Evolutionary conservation across 768 basidiomycete species (phyloP), one percentile per base, ranked within the genome.

Genomic region (Daedaleopsis nitida): DNA sequence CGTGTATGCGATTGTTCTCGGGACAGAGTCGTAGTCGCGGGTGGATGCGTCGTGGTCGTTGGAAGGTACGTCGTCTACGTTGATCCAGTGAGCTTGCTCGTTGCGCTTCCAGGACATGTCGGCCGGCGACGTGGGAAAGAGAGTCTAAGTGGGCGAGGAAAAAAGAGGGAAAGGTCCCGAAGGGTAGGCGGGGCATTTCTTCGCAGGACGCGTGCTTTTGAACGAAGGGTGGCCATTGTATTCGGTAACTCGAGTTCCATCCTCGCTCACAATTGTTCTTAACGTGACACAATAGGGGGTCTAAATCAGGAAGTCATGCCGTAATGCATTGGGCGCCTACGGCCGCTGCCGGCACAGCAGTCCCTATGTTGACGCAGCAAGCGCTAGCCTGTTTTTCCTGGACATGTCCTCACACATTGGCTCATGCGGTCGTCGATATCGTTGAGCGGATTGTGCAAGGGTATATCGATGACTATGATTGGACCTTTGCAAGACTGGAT

Each of bases 21-120:
- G 81, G 72, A 65, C 75, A 77, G 80, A 70, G 78, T 84, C 84
- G 77, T 87, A 86, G 69, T 77, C 77, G 52, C 86, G 83, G 35
- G 86, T 83, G 34, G 84, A 83, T 3, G 77, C 19, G 19, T 49
- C 47, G 47, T 32, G 2, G 47, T 49, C 19, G 12, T 13, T 27
- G 21, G 21, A 49, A 8, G 19, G 21, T 13, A 45, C 44, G 37
- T 37, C 21, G 42, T 39, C 53, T 32, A 32, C 27, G 54, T 49
- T 70, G 61, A 66, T 67, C 58, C 68, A 68, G 62, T 67, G 66
- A 50, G 65, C 62, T 72, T 53, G 57, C 77, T 67, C 59, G 70
- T 64, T 69, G 74, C 72, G 67, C 13, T 42, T 17, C 39, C 39
- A 42, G 17, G 39, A 13, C 39, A 68, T 58, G 52, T 73, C 70